phyloP scores from a whole-genome alignment of 2,329 filamentous ascomycete genomes.

The Fonsecaea pedrosoi region DNA sequence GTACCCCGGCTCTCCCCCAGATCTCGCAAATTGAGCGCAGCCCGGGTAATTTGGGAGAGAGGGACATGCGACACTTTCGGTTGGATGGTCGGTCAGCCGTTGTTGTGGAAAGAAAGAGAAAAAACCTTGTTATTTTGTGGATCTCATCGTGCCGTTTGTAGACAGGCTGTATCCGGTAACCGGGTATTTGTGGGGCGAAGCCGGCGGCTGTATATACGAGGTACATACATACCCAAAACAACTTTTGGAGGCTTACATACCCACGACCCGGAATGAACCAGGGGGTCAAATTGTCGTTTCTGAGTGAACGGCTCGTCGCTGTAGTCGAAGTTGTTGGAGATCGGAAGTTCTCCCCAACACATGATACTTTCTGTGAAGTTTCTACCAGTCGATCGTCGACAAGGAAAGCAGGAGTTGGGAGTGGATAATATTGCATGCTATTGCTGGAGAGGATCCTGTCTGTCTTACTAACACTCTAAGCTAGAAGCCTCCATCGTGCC shows the following conservation, averaged over 20 bases:
- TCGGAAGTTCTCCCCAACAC: background rate
- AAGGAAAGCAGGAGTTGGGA: background rate
- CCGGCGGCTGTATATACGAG: background rate
- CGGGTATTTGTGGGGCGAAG: background rate
- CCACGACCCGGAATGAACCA: background rate
- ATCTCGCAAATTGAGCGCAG: background rate
- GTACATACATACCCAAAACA: too few relatives aligned
- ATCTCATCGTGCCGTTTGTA: background rate
- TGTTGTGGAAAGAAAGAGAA: background rate
- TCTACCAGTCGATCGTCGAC: background rate
- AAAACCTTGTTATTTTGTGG: background rate
- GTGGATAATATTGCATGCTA: background rate
- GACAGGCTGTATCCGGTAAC: background rate
- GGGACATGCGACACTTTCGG: background rate
- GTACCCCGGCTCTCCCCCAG: background rate
- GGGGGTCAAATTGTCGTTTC: background rate
- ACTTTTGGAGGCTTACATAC: background rate
- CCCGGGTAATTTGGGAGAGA: too few relatives aligned
- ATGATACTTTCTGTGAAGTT: background rate
- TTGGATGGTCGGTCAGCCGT: background rate
- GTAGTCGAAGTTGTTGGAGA: background rate
- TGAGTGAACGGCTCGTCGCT: background rate
- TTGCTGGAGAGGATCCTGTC: background rate
- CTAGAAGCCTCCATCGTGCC: constrained; percentile 13
- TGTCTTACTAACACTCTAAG: background rate